Percentiles rank a stretch among this genome's conserved stretches.
phyloP scores from a whole-genome alignment of 176 grass and related monocot species.

The Pontederia paniculata region DNA sequence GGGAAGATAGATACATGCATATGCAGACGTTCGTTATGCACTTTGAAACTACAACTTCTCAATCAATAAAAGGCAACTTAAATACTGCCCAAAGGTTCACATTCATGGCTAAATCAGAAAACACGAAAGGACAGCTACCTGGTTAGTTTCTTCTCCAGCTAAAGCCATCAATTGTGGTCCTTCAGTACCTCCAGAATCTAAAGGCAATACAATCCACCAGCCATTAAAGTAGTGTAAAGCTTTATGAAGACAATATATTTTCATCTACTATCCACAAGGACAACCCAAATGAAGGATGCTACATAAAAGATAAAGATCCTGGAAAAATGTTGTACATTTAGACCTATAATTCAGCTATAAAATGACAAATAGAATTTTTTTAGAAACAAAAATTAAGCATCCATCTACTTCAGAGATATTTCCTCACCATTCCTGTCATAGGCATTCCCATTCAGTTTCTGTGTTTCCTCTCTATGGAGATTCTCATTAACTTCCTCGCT shows the following conservation, averaged over 20 bases:
- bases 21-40: conserved; percentile 3
- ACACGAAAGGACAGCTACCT: conserved; percentile 29
- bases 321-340: too few relatives aligned
- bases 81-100: too few relatives aligned
- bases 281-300: too few relatives aligned
- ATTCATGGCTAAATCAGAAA: conserved; percentile 2
- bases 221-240: neutral
- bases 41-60: too few relatives aligned
- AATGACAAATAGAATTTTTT: neutral
- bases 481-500: conserved; percentile 1
- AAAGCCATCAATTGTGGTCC: conserved; percentile 55
- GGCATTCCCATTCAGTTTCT: neutral
- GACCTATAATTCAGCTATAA: too few relatives aligned
- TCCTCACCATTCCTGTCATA: conserved; percentile 15
- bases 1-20: conserved; percentile 3
- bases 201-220: conserved; percentile 23
- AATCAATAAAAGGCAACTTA: too few relatives aligned
- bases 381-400: neutral
- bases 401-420: conserved; percentile 4
- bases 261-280: too few relatives aligned
- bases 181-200: conserved; percentile 2
- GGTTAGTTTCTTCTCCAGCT: conserved; percentile 56
- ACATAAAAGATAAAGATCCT: too few relatives aligned
- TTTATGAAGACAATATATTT: too few relatives aligned
- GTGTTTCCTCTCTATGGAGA: conserved; percentile 14